These are phyloP conservation scores for Dothideomycetes sp. DNA, from an alignment of 2,329 filamentous ascomycete genomes.

Conservation along the genomic window DNA sequence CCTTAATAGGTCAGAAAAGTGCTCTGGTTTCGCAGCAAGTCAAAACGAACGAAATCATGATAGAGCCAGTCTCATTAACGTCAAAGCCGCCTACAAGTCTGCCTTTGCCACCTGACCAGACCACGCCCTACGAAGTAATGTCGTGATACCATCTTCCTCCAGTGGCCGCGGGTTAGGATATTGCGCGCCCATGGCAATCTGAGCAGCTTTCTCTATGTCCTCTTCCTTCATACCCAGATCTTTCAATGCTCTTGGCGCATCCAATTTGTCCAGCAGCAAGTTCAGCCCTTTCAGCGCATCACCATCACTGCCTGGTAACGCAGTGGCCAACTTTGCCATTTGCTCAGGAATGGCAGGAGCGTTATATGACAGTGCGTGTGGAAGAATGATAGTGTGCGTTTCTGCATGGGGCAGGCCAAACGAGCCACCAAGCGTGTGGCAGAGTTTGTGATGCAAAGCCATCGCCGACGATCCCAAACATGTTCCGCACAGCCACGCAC, in stretches of 20 bases:
- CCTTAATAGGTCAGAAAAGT: no score
- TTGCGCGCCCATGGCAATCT: slow-evolving; percentile 46
- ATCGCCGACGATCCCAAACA: slow-evolving; percentile 51
- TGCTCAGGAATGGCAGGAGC: slow-evolving; percentile 42
- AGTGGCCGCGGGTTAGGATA: slow-evolving; percentile 50
- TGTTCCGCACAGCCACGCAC: slow-evolving; percentile 53
- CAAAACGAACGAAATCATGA: neutral
- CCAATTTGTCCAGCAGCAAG: slow-evolving; percentile 40
- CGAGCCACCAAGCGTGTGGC: slow-evolving; percentile 52
- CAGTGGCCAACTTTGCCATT: slow-evolving; percentile 42
- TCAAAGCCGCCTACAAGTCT: slow-evolving; percentile 22
- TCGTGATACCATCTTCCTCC: slow-evolving; percentile 42
- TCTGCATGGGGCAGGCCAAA: slow-evolving; percentile 56
- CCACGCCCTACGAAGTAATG: slow-evolving; percentile 48
- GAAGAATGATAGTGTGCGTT: slow-evolving; percentile 52
- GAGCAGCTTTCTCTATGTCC: slow-evolving; percentile 48
- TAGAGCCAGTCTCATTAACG: neutral
- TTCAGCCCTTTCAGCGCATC: slow-evolving; percentile 50
- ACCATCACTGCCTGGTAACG: slow-evolving; percentile 45
- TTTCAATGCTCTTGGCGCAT: slow-evolving; percentile 42
- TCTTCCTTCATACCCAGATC: slow-evolving; percentile 49
- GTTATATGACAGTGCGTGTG: slow-evolving; percentile 54
- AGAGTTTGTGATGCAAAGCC: slow-evolving; percentile 58
- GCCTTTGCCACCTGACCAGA: slow-evolving; percentile 46
- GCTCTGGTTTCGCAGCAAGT: no score